Evolutionary conservation across 805 yeast genomes (phyloP), one percentile per base, ranked within the genome.

Genomic region (Kazachstania africana): DNA sequence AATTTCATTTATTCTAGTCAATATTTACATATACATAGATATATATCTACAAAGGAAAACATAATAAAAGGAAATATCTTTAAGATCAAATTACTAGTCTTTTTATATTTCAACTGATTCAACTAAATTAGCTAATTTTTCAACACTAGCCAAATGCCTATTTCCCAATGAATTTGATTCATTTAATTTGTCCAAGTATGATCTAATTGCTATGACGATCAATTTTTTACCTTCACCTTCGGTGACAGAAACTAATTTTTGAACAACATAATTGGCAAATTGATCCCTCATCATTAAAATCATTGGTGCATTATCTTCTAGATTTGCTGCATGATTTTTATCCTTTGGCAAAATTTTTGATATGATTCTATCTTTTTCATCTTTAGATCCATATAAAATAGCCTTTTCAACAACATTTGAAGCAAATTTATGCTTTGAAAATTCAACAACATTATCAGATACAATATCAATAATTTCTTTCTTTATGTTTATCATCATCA

Each of bases 261-360:
- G 99, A 31, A 91, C 84, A 28, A 91, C 99, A 52, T 91, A 91
- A 57, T 91, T 91, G 16, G 97, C 99, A 60, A 79, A 91, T 54
- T 91, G 97, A 55, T 91, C 99, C 53, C 83, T 83, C 84, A 91
- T 85, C 97, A 91, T 87, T 36, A 78, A 64, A 16, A 87, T 81
- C 43, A 91, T 65, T 6, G 93, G 75, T 1, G 80, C 68, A 32
- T 70, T 69, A 41, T 78, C 87, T 33, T 65, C 71, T 24, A 78
- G 71, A 16, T 49, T 48, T 15, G 63, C 64, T 13, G 65, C 63
- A 17, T 54, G 58, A 17, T 53, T 58, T 23, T 54, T 55, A 40
- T 72, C 70, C 35, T 62, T 73, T 19, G 69, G 60, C 58, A 78
- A 57, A 12, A 88, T 82, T 45, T 74, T 80, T 34, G 70, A 72